Evolutionary conservation across 257 asterid species (phyloP), one percentile per base, ranked within the genome.

Genomic region (Forsythia suspensa): DNA sequence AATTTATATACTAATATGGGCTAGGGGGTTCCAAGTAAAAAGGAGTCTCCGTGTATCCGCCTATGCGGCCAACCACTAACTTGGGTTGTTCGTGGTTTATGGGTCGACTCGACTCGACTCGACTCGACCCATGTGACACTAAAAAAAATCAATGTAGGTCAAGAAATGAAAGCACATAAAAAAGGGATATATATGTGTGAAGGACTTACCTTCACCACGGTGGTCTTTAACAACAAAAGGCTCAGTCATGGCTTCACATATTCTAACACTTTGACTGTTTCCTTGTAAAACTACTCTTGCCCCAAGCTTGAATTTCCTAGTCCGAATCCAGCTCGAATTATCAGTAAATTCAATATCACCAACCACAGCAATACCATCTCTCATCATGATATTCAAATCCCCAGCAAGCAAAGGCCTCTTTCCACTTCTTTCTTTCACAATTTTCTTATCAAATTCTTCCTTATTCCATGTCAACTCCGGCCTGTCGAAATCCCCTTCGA

Each of bases 241-340:
- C 21, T 91, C 88, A 46, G 97, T 82, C 77, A 89, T 82, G 46
- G 94, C 97, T 72, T 87, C 90, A 29, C 83, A 80, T 8, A 91
- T 77, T 11, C 66, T 51, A n/a, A 67, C 82, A 0, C 57, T 51
- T 48, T 42, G 52, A 41, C 69, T 10, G 1, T 51, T 73, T 36
- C 78, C 81, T n/a, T 74, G 80, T 39, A 0, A 39, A 12, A 78
- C 89, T 41, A 87, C 91, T 70, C 87, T 87, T 6, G 92, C 96
- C 15, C 96, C 97, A 5, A 92, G 70, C 79, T 94, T 79, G 70
- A 92, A 92, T 76, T 71, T 86, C 76, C 97, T 68, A 73, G 93
- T 75, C 63, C 97, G 84, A 21, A 89, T 89, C 97, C 97, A 92
- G 80, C 94, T 91, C 10, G 97, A 92, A 57, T 92, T 92, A 36